These are phyloP conservation scores for Paramecium sexaurelia DNA, from an alignment of 73 alveolate species.

Conservation along the genomic window DNA sequence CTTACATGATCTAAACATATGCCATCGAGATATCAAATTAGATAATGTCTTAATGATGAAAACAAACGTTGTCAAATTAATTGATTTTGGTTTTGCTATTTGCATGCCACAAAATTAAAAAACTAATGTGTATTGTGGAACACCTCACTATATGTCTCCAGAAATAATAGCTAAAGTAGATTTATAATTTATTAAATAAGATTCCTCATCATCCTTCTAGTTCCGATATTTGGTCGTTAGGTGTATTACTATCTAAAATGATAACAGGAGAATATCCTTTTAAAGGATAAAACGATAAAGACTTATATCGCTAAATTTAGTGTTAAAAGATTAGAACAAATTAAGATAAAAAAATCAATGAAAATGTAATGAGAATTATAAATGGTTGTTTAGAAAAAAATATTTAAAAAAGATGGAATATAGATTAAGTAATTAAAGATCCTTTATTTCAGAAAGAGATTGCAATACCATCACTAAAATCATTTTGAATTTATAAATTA, in stretches of 20 bases:
- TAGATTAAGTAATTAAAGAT: background rate
- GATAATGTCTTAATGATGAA: conserved; percentile 72
- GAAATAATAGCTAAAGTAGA: conserved; percentile 92
- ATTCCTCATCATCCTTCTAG: conserved; percentile 41
- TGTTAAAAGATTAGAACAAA: background rate
- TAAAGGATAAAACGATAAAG: conserved; percentile 83
- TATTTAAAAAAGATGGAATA: background rate
- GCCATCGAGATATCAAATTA: conserved; percentile 89
- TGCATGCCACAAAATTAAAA: conserved; percentile 73
- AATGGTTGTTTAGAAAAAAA: conserved; percentile 51
- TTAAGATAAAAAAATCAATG: background rate
- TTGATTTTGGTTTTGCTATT: conserved; percentile 85
- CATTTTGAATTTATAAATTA: background rate
- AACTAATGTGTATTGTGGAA: conserved; percentile 92
- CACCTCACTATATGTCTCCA: conserved; percentile 98
- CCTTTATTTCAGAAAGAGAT: background rate
- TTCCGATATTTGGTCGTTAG: conserved; percentile 83
- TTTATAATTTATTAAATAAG: conserved; percentile 78
- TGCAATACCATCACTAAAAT: background rate
- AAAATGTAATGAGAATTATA: background rate
- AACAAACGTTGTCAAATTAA: conserved; percentile 68
- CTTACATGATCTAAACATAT: conserved; percentile 79
- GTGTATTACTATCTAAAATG: conserved; percentile 77
- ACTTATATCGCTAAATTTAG: conserved; percentile 65
- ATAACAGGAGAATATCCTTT: conserved; percentile 85